A percentile compares a stretch with the other conserved stretches of the same genome.
Conservation (phyloP, 352 stramenopile species). For the Phytophthora chlamydospora region DNA sequence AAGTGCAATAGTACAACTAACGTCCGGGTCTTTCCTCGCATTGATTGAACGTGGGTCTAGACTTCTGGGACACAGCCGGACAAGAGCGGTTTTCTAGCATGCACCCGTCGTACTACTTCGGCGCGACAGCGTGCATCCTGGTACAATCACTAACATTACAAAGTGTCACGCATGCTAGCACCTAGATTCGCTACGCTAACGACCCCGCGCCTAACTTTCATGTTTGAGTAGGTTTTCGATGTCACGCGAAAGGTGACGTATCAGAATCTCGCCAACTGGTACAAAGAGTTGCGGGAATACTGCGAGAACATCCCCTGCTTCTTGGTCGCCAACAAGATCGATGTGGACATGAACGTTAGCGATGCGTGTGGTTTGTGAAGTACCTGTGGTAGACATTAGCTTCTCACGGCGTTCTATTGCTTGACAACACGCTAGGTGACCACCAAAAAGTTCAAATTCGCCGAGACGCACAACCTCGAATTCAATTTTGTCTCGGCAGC, state of each 20-base stretch:
- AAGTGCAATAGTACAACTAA: not conserved
- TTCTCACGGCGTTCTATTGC: not conserved
- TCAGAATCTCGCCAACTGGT: slow-evolving; percentile 92
- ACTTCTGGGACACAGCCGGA: slow-evolving; percentile 97
- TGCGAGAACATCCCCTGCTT: slow-evolving; percentile 94
- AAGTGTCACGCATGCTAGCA: not conserved
- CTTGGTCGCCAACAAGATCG: slow-evolving; percentile 97
- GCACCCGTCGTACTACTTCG: slow-evolving; percentile 96
- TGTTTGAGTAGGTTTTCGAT: slow-evolving; percentile 86
- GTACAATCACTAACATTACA: slow-evolving; percentile 19
- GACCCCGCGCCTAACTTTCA: not conserved
- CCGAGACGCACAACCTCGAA: slow-evolving; percentile 92
- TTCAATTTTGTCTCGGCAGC: slow-evolving; percentile 95
- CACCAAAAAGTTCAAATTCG: slow-evolving; percentile 97
- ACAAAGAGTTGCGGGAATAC: slow-evolving; percentile 92
- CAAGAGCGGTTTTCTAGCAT: slow-evolving; percentile 96
- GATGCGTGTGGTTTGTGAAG: not conserved
- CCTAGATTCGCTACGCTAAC: too few species aligned
- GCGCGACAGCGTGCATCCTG: slow-evolving; percentile 94
- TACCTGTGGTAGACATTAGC: not conserved
- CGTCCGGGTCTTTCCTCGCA: not conserved
- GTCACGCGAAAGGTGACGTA: slow-evolving; percentile 96
- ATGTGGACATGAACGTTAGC: slow-evolving; percentile 92
- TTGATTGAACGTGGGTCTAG: slow-evolving; percentile 33
- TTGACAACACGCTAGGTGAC: slow-evolving; percentile 84